Evolutionary conservation across 2,329 filamentous ascomycete genomes (phyloP), one percentile per base, ranked within the genome.

Genomic region (Xylaria sp.): DNA sequence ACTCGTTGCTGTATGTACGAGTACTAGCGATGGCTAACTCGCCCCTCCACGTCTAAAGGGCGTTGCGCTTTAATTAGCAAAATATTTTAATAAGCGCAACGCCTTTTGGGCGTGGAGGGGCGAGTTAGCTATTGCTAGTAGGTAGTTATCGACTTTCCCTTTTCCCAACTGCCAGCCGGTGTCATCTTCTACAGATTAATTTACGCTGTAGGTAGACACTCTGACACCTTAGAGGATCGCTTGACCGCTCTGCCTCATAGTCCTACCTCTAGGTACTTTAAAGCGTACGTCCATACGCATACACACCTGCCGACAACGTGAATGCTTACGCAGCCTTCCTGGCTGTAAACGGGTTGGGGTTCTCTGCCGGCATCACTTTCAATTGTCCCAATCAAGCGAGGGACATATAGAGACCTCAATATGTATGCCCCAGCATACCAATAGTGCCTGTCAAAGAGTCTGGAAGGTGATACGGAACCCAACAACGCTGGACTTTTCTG

Each of bases 251-350:
- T 17, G 44, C 46, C 38, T 19, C 44, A 47, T 47, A 29, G 37
- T 51, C 53, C 16, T 41, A 56, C 50, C 38, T 50, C 37, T 52
- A n/a, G n/a, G n/a, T n/a, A n/a, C n/a, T n/a, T n/a, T n/a, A n/a
- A n/a, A n/a, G n/a, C n/a, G 22, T 42, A 52, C 4, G 16, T 7
- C n/a, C 20, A 2, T 51, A 44, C 47, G 48, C 45, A 16, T 46
- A 38, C 19, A 22, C 22, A 50, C 39, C 37, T 43, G 45, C 34
- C 49, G 18, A 22, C 40, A 18, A 9, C 19, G 50, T 48, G 52
- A 54, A 46, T 51, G 62, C 60, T 65, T 62, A 65, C 63, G 63
- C 43, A 61, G 56, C 55, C 52, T 56, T 50, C 52, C 50, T 47
- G 26, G 49, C 39, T 55, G 39, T 26, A 41, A 50, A 54, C 22